Evolutionary conservation across 768 basidiomycete genomes (phyloP).

Genomic region (Boletales sp.): DNA sequence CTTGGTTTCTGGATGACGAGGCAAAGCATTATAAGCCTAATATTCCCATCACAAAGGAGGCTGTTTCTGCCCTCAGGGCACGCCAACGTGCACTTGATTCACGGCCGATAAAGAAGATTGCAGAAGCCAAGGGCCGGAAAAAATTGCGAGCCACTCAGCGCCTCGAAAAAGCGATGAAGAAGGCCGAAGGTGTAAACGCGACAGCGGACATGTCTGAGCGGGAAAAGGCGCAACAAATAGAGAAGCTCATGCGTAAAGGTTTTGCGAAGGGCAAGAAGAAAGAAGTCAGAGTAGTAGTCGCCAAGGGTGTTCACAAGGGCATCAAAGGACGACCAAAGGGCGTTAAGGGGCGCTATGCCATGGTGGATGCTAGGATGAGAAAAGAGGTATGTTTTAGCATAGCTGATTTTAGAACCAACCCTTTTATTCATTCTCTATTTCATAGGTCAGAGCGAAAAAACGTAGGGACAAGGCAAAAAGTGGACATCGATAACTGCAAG

Average conservation of each 20-base stretch:
- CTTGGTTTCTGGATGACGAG: constrained; percentile 98
- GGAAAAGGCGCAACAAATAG: constrained; percentile 92
- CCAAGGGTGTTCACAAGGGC: constrained; percentile 85
- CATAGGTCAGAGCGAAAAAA: constrained; percentile 79
- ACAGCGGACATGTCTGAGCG: constrained; percentile 90
- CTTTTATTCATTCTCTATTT: constrained; percentile 1
- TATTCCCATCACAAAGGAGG: constrained; percentile 96
- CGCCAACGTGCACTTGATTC: constrained; percentile 94
- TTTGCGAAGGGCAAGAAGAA: constrained; percentile 67
- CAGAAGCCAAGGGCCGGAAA: constrained; percentile 97
- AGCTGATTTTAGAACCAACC: background rate
- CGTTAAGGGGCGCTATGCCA: constrained; percentile 90
- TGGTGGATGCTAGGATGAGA: constrained; percentile 92
- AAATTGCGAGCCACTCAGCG: constrained; percentile 84
- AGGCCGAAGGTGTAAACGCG: constrained; percentile 88
- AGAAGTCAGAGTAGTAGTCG: constrained; percentile 85
- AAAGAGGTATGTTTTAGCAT: constrained; percentile 61
- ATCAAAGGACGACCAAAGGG: constrained; percentile 92
- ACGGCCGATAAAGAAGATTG: constrained; percentile 97
- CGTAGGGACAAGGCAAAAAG: constrained; percentile 68
- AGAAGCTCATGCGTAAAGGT: constrained; percentile 86
- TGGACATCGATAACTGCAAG: constrained; percentile 31
- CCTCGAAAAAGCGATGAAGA: constrained; percentile 91
- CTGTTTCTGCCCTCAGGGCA: constrained; percentile 76
- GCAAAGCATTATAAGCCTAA: constrained; percentile 89